Evolutionary conservation across 1,284 basidiomycete genomes (phyloP).

Genomic region (Xanthoconium separans): DNA sequence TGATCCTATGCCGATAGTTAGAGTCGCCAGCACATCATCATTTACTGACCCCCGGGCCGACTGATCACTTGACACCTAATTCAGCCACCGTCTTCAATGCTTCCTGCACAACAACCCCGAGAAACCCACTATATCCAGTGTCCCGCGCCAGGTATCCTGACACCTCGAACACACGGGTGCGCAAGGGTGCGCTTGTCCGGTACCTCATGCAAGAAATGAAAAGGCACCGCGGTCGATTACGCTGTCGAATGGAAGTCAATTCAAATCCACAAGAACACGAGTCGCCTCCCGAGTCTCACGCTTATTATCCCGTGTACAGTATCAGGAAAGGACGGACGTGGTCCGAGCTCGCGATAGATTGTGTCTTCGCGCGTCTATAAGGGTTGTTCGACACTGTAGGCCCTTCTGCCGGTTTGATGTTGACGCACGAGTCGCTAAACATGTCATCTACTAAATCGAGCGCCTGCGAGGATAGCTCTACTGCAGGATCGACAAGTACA

Average conservation of each 20-base stretch:
- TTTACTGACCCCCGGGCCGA: no score
- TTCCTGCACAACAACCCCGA: constrained; percentile 19
- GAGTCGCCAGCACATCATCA: no score
- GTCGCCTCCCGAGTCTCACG: constrained; percentile 2
- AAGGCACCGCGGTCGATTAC: constrained; percentile 23
- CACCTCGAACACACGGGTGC: no score
- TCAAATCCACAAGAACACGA: not conserved
- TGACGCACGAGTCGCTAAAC: not conserved
- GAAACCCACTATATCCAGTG: constrained; percentile 23
- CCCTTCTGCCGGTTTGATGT: constrained; percentile 7
- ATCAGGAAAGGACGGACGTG: constrained; percentile 13
- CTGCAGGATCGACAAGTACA: constrained; percentile 24
- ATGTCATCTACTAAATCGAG: not conserved
- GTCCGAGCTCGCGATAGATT: constrained; percentile 16
- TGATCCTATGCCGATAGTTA: no score
- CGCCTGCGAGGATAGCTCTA: not conserved
- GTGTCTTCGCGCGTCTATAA: constrained; percentile 21
- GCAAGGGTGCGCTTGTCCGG: not conserved
- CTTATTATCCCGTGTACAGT: constrained; percentile 10
- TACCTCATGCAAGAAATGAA: constrained; percentile 5
- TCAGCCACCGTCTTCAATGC: constrained; percentile 13
- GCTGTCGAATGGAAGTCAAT: constrained; percentile 7
- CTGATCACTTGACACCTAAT: not conserved
- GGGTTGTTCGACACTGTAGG: constrained; percentile 13
- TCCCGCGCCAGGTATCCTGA: no score